A percentile compares a stretch with the other conserved stretches of the same genome.
Conservation (phyloP, 148 eudicot species). For the Linanthus parryae region DNA sequence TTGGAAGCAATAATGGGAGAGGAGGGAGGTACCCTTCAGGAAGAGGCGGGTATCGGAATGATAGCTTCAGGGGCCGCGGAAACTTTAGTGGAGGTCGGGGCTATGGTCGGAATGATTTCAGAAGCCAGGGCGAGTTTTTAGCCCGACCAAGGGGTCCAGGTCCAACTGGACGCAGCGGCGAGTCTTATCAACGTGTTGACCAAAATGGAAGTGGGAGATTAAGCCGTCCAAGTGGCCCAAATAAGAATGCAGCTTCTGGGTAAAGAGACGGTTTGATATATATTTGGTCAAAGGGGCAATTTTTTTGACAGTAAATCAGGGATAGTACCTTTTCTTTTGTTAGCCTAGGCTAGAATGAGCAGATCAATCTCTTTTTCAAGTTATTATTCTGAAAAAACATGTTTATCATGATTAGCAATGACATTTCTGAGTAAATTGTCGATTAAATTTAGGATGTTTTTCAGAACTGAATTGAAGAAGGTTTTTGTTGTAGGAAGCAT, state of each 20-base stretch:
- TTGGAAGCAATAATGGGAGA: conserved; percentile 27
- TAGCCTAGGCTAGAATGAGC: no score
- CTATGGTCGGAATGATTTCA: conserved; percentile 28
- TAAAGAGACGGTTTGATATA: no score
- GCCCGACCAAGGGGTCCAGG: conserved; percentile 25
- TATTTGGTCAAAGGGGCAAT: no score
- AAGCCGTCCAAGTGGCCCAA: conserved; percentile 20
- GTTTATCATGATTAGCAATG: no score
- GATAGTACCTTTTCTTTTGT: no score
- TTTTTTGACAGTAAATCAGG: no score
- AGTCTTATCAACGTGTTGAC: conserved; percentile 49
- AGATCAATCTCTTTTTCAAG: no score
- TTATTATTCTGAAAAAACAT: no score
- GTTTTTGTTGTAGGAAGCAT: no score
- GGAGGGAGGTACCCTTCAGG: conserved; percentile 49
- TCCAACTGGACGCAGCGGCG: conserved; percentile 21
- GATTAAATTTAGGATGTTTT: no score
- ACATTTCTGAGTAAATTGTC: no score
- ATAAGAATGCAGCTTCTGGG: conserved; percentile 10
- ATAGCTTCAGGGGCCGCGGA: conserved; percentile 31
- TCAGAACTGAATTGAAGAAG: no score
- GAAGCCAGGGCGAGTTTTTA: conserved; percentile 39
- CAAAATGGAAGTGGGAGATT: conserved; percentile 28
- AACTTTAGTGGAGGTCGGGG: conserved; percentile 38
- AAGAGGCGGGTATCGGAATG: conserved; percentile 40